These are phyloP conservation scores for Aspergillus japonicus DNA, from an alignment of 2,329 filamentous ascomycete species.

Conservation along the genomic window DNA sequence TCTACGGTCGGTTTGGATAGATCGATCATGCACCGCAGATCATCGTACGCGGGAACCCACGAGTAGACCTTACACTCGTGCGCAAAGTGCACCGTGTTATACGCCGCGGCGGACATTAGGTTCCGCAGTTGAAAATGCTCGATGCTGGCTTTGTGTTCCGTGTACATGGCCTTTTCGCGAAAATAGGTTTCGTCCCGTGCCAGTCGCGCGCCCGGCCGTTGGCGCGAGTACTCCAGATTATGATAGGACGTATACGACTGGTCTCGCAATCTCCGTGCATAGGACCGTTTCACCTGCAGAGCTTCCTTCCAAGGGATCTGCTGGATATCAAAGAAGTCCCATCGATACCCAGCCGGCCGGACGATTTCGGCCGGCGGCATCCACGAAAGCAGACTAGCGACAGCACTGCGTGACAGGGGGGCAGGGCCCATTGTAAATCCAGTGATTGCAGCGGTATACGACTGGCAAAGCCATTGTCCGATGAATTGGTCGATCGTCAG, in stretches of 20 bases:
- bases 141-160: constrained; percentile 50
- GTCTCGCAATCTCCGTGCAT: constrained; percentile 40
- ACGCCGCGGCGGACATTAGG: constrained; percentile 53
- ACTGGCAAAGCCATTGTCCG: constrained; percentile 39
- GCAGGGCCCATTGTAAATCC: constrained; percentile 20
- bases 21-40: constrained; percentile 49
- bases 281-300: constrained; percentile 36
- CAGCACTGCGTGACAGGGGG: constrained; percentile 26
- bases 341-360: constrained; percentile 29
- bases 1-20: constrained; percentile 44
- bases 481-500: constrained; percentile 46
- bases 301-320: constrained; percentile 43
- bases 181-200: constrained; percentile 48
- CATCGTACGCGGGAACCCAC: constrained; percentile 48
- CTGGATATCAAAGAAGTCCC: constrained; percentile 40
- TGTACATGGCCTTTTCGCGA: constrained; percentile 50
- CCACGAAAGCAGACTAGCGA: constrained; percentile 37
- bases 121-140: constrained; percentile 62
- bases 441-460: constrained; percentile 20
- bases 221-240: constrained; percentile 35
- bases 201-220: constrained; percentile 28
- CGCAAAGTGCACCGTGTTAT: constrained; percentile 57
- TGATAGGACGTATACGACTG: constrained; percentile 43
- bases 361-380: constrained; percentile 31
- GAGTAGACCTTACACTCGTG: constrained; percentile 49